phyloP scores from a whole-genome alignment of 768 basidiomycete genomes.

The Hemileccinum impolitum region DNA sequence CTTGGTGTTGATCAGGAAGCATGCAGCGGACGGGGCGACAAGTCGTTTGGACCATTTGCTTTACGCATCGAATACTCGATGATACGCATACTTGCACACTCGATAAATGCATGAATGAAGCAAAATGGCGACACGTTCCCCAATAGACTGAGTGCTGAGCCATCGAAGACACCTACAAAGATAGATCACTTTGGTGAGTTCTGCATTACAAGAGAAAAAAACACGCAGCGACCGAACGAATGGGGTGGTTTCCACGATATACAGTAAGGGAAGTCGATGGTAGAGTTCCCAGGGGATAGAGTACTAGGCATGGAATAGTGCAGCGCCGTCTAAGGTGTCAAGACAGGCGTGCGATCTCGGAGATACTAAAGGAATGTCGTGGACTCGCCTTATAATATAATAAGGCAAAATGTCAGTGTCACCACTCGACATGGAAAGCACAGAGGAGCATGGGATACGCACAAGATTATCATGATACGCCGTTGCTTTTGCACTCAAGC shows the following conservation, averaged over 20 bases:
- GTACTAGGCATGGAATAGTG: constrained; percentile 36
- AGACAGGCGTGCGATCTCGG: constrained; percentile 30
- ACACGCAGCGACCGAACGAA: constrained; percentile 35
- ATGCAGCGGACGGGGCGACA: too few relatives aligned
- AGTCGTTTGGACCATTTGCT: too few relatives aligned
- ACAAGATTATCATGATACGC: constrained; percentile 25
- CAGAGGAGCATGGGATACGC: constrained; percentile 1
- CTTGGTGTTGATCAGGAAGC: too few relatives aligned
- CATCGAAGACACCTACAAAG: constrained; percentile 28
- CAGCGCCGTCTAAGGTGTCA: constrained; percentile 32
- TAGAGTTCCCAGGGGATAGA: constrained; percentile 33
- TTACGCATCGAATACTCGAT: neutral
- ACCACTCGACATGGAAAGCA: neutral
- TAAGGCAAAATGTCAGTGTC: neutral
- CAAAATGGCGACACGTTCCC: constrained; percentile 7
- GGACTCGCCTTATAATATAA: constrained; percentile 19
- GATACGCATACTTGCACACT: constrained; percentile 1
- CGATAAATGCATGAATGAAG: constrained; percentile 10
- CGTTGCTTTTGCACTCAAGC: constrained; percentile 29
- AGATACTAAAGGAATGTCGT: constrained; percentile 28
- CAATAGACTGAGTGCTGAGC: constrained; percentile 24
- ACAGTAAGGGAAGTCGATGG: constrained; percentile 38
- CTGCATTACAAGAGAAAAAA: neutral
- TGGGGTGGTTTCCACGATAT: constrained; percentile 37
- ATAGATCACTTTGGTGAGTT: neutral